phyloP scores from a whole-genome alignment of 305 asterid species.

The Caryopteris hybrid region DNA sequence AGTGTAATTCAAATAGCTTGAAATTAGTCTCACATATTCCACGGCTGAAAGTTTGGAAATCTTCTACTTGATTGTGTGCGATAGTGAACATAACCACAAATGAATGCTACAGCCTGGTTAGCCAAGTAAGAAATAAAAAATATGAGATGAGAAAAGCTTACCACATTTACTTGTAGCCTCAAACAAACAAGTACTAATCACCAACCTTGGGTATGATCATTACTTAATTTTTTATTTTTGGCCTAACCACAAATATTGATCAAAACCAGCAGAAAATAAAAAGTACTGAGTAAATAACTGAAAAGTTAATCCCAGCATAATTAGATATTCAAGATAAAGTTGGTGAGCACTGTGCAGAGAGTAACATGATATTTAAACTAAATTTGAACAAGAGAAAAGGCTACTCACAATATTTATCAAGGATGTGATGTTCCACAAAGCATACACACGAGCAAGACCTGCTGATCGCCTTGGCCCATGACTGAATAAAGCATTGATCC shows the following conservation, averaged over 20 bases:
- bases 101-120: conserved; percentile 73
- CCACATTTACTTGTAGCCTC: not conserved
- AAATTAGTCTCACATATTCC: conserved; percentile 74
- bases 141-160: not conserved
- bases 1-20: not conserved
- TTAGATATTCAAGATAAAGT: too few relatives aligned
- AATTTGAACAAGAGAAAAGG: not conserved
- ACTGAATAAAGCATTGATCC: conserved; percentile 94
- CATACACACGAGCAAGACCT: conserved; percentile 90
- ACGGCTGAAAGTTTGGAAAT: conserved; percentile 81
- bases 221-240: not conserved
- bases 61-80: conserved; percentile 59
- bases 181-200: too few relatives aligned
- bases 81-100: conserved; percentile 73
- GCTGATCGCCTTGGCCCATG: conserved; percentile 98
- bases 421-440: conserved; percentile 93
- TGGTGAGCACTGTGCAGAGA: not conserved
- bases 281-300: not conserved
- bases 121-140: not conserved
- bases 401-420: conserved; percentile 81
- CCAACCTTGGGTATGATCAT: not conserved
- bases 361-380: not conserved
- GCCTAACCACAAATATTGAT: not conserved
- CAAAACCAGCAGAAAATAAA: not conserved
- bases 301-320: not conserved